Base-by-base conservation (phyloP, 495 filamentous ascomycete species). In the Pyrenula aspistea region DNA sequence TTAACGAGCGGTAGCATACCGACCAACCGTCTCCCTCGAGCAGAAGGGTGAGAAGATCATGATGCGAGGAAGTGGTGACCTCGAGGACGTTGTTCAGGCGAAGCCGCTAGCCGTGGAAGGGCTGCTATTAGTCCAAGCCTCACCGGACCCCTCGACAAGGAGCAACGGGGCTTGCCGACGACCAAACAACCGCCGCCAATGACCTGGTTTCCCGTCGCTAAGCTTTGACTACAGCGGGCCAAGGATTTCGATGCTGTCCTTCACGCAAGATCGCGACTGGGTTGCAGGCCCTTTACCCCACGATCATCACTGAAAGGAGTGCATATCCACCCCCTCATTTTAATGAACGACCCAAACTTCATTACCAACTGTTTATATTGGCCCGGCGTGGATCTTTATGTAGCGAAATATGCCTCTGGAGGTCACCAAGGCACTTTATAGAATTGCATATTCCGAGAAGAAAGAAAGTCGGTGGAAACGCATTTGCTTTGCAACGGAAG, bases 1-100 rank as follows among this genome's bases (percentile, higher is more conserved):
- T 82, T 3, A 76, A 75, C 82, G 82, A 85, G 54, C 82, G 74
- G 65, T 85, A 85, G 77, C 77, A 60, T 80, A 80, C 23, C 77
- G 70, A 61, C 77, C 77, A 0, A 76, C 77, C 15, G 77, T 80
- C 63, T 80, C 77, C 77, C 85, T 89, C 57, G 57, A 56, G 48
- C 36, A 47, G 23, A 3, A 25, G n/a, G n/a, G n/a, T n/a, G n/a
- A n/a, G n/a, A n/a, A n/a, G n/a, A n/a, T n/a, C n/a, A n/a, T n/a
- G n/a, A n/a, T n/a, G n/a, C n/a, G n/a, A n/a, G n/a, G n/a, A n/a
- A n/a, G n/a, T n/a, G n/a, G n/a, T n/a, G n/a, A n/a, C n/a, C n/a
- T n/a, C n/a, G n/a, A n/a, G n/a, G n/a, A n/a, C n/a, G n/a, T 15
- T 42, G 31, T 42, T 42, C 31, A 42, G 4, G 15, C 4, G 31